These are phyloP conservation scores for Digitaria exilis DNA, from an alignment of 202 grass and related monocot species.

Conservation along the genomic window DNA sequence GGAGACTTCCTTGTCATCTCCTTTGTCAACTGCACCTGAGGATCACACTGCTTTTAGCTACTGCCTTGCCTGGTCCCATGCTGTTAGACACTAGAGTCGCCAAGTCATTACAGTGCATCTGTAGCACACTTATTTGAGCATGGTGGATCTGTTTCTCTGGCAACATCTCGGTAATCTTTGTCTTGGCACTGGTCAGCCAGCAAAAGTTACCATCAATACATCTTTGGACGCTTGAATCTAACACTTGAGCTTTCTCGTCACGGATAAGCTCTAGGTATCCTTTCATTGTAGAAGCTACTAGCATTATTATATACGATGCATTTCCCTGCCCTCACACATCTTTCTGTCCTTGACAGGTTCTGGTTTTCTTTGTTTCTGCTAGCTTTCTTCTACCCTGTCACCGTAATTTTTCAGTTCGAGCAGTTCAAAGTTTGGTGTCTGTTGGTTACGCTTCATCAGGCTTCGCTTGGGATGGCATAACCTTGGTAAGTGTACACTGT, in stretches of 20 bases:
- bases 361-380: constrained; percentile 37
- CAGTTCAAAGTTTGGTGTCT: constrained; percentile 14
- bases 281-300: neutral
- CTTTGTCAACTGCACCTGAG: constrained; percentile 95
- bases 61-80: constrained; percentile 50
- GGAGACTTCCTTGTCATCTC: constrained; percentile 79
- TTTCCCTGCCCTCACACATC: constrained; percentile 5
- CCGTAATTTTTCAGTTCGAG: constrained; percentile 21
- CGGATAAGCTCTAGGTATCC: constrained; percentile 48
- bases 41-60: constrained; percentile 23
- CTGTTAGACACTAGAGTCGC: constrained; percentile 53
- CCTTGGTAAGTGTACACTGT: constrained; percentile 22
- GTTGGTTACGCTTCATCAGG: constrained; percentile 3
- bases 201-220: constrained; percentile 47
- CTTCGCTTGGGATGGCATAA: constrained; percentile 39
- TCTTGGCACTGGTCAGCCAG: constrained; percentile 43
- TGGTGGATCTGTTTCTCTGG: constrained; percentile 49
- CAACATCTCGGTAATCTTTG: constrained; percentile 48
- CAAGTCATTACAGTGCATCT: constrained; percentile 42
- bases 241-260: constrained; percentile 22
- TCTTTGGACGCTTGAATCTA: constrained; percentile 47
- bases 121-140: constrained; percentile 49
- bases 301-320: neutral
- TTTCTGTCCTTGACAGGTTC: constrained; percentile 42
- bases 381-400: constrained; percentile 26